Percentiles rank a stretch among this genome's conserved stretches.
Evolutionary conservation across 1,139 yeast genomes (phyloP).

Genomic region (Pneumocystis oryctolagi): DNA sequence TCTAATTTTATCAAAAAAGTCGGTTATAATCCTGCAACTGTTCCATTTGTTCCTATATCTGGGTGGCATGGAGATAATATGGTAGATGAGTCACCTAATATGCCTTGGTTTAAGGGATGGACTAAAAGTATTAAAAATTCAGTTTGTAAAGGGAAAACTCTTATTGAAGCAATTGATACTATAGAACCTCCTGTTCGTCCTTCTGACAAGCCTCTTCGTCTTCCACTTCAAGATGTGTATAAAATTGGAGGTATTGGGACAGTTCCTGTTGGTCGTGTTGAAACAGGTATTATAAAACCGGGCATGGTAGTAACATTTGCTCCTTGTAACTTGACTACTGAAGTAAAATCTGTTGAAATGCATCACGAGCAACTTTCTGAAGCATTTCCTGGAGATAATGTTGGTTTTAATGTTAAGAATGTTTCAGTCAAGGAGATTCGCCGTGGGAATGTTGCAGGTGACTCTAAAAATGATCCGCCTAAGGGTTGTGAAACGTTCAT

Average conservation of each 20-base stretch:
- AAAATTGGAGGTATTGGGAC: constrained; percentile 89
- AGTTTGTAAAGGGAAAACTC: constrained; percentile 58
- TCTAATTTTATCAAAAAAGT: constrained; percentile 84
- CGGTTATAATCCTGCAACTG: constrained; percentile 85
- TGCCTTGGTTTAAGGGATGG: constrained; percentile 91
- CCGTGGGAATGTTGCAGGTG: constrained; percentile 94
- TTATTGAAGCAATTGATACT: constrained; percentile 76
- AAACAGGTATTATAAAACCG: constrained; percentile 82
- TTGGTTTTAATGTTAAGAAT: constrained; percentile 89
- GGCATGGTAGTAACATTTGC: constrained; percentile 85
- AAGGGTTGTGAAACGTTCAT: constrained; percentile 67
- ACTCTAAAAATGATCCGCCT: constrained; percentile 91
- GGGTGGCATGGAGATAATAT: constrained; percentile 94
- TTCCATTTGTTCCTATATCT: constrained; percentile 83
- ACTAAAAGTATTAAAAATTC: constrained; percentile 72
- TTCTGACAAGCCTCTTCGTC: constrained; percentile 80
- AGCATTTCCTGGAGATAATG: constrained; percentile 91
- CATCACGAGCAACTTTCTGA: constrained; percentile 76
- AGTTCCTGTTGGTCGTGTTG: constrained; percentile 90
- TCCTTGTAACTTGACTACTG: constrained; percentile 87
- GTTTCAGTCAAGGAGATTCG: constrained; percentile 87
- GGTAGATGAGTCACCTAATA: constrained; percentile 70
- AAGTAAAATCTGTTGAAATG: constrained; percentile 88
- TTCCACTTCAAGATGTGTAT: constrained; percentile 84
- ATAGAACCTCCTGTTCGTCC: constrained; percentile 78